These are phyloP conservation scores for Colletotrichum lindemuthianum DNA, from an alignment of 2,329 filamentous ascomycete species.

Conservation along the genomic window DNA sequence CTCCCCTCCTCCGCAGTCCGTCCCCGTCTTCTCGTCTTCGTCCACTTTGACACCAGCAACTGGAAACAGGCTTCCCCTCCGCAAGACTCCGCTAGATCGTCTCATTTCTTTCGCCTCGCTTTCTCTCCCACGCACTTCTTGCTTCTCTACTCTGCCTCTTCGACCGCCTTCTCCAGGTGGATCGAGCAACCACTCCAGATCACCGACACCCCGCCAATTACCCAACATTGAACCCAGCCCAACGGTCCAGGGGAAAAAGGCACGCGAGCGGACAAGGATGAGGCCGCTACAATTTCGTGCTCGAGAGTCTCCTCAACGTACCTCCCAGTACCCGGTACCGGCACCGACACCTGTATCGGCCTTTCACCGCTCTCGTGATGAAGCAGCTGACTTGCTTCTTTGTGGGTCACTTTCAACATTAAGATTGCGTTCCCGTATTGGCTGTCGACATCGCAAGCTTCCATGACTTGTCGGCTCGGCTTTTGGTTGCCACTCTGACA, in stretches of 20 bases:
- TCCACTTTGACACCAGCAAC: slow-evolving; percentile 12
- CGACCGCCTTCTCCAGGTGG: slow-evolving; percentile 33
- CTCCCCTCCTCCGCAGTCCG: slow-evolving; percentile 10
- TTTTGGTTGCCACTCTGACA: slow-evolving; percentile 11
- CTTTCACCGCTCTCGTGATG: slow-evolving; percentile 31
- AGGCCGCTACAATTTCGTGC: slow-evolving; percentile 1
- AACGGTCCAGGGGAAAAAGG: slow-evolving; percentile 26
- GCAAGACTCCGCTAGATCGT: slow-evolving; percentile 33
- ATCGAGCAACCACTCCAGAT: slow-evolving; percentile 21
- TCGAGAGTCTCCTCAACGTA: slow-evolving; percentile 3
- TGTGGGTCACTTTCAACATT: slow-evolving; percentile 6
- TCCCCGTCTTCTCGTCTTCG: not conserved
- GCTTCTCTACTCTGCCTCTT: slow-evolving; percentile 11
- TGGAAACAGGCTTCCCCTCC: slow-evolving; percentile 19
- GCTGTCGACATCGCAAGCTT: slow-evolving; percentile 14
- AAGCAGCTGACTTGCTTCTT: slow-evolving; percentile 32
- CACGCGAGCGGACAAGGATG: slow-evolving; percentile 35
- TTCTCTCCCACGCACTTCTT: not conserved
- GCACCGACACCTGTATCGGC: not conserved
- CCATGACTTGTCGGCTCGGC: slow-evolving; percentile 21
- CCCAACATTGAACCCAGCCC: slow-evolving; percentile 27
- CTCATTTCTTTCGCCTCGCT: not conserved
- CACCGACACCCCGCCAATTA: slow-evolving; percentile 24
- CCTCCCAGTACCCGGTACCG: slow-evolving; percentile 17
- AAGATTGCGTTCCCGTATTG: slow-evolving; percentile 5